Conservation (phyloP, 345 rosid genomes). For the Combretum micranthum region DNA sequence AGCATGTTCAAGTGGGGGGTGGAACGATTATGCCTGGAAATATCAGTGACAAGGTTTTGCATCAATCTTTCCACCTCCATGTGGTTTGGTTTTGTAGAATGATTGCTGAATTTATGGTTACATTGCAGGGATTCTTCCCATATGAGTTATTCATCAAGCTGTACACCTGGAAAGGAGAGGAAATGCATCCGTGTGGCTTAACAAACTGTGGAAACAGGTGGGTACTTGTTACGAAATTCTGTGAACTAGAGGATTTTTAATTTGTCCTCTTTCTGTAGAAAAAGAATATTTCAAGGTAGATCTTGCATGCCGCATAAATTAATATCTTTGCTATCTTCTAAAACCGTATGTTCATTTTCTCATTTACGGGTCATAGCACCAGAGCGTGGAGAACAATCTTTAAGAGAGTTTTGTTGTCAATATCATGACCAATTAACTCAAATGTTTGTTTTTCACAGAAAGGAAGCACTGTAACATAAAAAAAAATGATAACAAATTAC, state of each 20-base stretch:
- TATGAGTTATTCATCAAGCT: slow-evolving; percentile 72
- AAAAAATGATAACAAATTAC: too few species aligned
- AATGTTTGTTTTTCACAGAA: too few species aligned
- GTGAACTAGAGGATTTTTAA: neutral
- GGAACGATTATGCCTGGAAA: slow-evolving; percentile 13
- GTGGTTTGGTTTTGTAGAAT: neutral
- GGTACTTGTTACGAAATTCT: neutral
- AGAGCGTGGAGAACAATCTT: too few species aligned
- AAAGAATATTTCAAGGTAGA: too few species aligned
- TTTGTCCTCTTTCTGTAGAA: neutral
- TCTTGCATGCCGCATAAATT: too few species aligned
- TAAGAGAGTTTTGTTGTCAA: too few species aligned
- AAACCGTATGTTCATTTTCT: neutral
- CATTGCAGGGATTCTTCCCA: slow-evolving; percentile 61
- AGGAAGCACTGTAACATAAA: too few species aligned
- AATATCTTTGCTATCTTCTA: neutral
- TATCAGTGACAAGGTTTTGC: slow-evolving; percentile 32
- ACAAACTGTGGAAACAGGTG: slow-evolving; percentile 95
- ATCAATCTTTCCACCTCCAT: slow-evolving; percentile 9
- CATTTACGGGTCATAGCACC: neutral
- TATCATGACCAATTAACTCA: too few species aligned
- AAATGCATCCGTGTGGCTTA: slow-evolving; percentile 80
- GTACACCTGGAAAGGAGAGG: slow-evolving; percentile 53
- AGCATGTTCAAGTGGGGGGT: slow-evolving; percentile 3
- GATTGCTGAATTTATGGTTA: neutral